Base-by-base conservation (phyloP, 2,329 filamentous ascomycete genomes). In the Alternaria angustiovoidea region DNA sequence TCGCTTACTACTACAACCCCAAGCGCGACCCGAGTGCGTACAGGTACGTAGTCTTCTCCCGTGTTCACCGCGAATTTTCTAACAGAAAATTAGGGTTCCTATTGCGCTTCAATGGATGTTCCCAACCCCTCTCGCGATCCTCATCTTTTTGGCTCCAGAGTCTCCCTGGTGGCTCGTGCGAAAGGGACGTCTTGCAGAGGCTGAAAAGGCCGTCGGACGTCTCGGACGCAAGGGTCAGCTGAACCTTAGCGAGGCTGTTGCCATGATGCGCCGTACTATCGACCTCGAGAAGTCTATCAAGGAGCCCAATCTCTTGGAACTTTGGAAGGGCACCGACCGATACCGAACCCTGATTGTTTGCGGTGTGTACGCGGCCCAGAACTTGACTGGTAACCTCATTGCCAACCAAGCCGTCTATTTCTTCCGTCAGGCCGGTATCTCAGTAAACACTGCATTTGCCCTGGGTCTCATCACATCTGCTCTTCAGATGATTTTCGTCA, bases 401-500 rank as follows among this genome's bases (percentile, higher is more conserved):
- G 86, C 87, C 68, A 88, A 88, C 66, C 87, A 89, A 70, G 85
- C 87, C 20, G 83, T 85, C 34, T 88, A 83, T 71, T 89, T 89
- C 75, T 89, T 89, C 69, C 80, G 81, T 64, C 84, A 89, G 82
- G 88, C 88, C 55, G 87, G 87, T 54, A 84, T 90, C 66, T 59
- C 60, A 1, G 76, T 73, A 4, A 78, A 88, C 66, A 83, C 80
- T 28, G 84, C 88, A 4, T 90, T 90, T 71, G 84, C 83, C 38
- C 80, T 90, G 16, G 86, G 86, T 75, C 84, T 90, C 28, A 89
- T 89, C 75, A 89, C 85, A 52, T 89, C 88, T 0, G 85, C 83
- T 49, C 86, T 90, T 2, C 86, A 89, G 72, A 81, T 77, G 76
- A 76, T 91, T 73, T 82, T 88, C 61, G 86, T 88, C 74, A 89